These are phyloP conservation scores for Lactifluus pinguis DNA, from an alignment of 768 basidiomycete species.

Conservation along the genomic window DNA sequence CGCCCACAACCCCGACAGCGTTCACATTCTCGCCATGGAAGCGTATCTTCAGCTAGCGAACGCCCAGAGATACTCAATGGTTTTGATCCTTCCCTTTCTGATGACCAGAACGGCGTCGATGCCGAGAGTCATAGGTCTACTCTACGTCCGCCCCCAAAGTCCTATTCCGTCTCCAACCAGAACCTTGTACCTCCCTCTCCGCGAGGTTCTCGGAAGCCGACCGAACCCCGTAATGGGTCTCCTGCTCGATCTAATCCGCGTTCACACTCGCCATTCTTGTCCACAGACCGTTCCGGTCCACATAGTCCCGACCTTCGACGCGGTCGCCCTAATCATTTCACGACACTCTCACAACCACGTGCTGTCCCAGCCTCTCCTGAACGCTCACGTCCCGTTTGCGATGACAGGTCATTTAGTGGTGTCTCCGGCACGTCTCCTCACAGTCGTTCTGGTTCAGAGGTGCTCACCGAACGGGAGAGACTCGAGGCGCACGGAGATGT, in stretches of 20 bases:
- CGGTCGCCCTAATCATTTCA: conserved; percentile 5
- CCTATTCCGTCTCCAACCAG: conserved; percentile 30
- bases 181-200: conserved; percentile 14
- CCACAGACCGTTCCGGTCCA: conserved; percentile 16
- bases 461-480: conserved; percentile 39
- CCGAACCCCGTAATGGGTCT: conserved; percentile 15
- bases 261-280: conserved; percentile 17
- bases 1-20: conserved; percentile 31
- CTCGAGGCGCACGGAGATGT: conserved; percentile 2
- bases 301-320: conserved; percentile 11
- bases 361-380: conserved; percentile 20
- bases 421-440: conserved; percentile 24
- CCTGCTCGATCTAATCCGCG: conserved; percentile 12
- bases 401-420: conserved; percentile 2
- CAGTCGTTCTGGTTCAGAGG: conserved; percentile 42
- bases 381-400: conserved; percentile 16
- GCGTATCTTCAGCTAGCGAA: conserved; percentile 64
- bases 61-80: conserved; percentile 46
- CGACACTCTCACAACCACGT: conserved; percentile 11
- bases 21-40: conserved; percentile 47
- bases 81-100: conserved; percentile 55
- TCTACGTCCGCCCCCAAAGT: conserved; percentile 33
- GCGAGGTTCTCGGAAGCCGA: conserved; percentile 10
- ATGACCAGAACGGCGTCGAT: conserved; percentile 54
- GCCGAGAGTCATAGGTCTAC: conserved; percentile 36